phyloP scores from a whole-genome alignment of 768 basidiomycete genomes.

The Pleurotus giganteus region DNA sequence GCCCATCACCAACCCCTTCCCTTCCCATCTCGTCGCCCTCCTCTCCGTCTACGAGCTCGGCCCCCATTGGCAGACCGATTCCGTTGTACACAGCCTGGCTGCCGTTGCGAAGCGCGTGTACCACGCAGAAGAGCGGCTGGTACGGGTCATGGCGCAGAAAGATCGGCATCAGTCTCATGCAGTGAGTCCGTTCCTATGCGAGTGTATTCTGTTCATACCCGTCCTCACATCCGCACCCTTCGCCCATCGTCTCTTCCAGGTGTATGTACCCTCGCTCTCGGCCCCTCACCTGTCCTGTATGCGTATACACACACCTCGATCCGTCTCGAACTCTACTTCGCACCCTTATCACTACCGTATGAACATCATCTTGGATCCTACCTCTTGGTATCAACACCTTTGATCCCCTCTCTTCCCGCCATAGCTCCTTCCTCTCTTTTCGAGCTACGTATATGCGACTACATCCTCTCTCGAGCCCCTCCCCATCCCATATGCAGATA shows the following conservation, averaged over 20 bases:
- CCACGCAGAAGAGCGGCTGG: conserved; percentile 47
- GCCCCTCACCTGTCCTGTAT: too few relatives aligned
- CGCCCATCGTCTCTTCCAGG: background rate
- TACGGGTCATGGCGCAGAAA: conserved; percentile 39
- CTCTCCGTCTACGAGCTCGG: conserved; percentile 60
- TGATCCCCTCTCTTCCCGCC: too few relatives aligned
- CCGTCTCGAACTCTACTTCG: background rate
- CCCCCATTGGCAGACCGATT: conserved; percentile 57
- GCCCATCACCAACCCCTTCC: background rate
- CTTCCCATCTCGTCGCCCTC: conserved; percentile 54
- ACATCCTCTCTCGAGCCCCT: too few relatives aligned
- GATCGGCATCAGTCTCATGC: conserved; percentile 34
- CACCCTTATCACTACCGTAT: too few relatives aligned
- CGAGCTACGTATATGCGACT: too few relatives aligned
- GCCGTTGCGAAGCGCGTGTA: conserved; percentile 53
- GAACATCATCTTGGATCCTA: too few relatives aligned
- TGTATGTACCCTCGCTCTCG: background rate
- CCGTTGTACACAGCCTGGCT: conserved; percentile 50
- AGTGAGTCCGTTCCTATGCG: conserved; percentile 35
- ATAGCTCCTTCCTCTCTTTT: too few relatives aligned
- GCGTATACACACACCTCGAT: conserved; percentile 53
- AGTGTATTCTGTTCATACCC: background rate
- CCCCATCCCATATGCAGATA: too few relatives aligned
- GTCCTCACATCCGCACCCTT: background rate
- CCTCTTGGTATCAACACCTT: too few relatives aligned